phyloP scores from a whole-genome alignment of 164 flowering plant genomes.

The Annona cherimola region DNA sequence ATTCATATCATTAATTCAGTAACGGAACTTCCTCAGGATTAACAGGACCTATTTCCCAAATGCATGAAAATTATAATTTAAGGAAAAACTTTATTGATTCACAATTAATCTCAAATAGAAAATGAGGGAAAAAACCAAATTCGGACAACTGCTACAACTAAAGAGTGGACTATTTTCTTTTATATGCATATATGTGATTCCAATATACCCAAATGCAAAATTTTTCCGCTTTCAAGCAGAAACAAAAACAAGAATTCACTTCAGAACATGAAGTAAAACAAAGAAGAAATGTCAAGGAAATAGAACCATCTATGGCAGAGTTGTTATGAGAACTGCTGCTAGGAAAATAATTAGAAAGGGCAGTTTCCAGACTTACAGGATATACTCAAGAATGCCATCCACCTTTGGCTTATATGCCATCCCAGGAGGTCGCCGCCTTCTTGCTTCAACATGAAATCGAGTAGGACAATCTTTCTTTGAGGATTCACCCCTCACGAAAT shows the following conservation, averaged over 20 bases:
- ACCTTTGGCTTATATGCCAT: constrained; percentile 73
- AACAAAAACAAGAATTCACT: not conserved
- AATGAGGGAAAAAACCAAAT: too few species aligned
- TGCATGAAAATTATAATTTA: not conserved
- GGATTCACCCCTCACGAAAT: constrained; percentile 91
- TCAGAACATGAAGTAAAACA: not conserved
- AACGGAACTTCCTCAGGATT: not conserved
- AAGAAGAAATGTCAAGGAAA: not conserved
- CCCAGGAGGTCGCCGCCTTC: constrained; percentile 56
- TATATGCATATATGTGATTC: too few species aligned
- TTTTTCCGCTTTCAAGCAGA: not conserved
- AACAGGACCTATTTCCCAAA: not conserved
- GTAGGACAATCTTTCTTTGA: constrained; percentile 81
- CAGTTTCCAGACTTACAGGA: constrained; percentile 53
- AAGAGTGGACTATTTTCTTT: too few species aligned
- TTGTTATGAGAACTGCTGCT: not conserved
- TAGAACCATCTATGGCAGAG: not conserved
- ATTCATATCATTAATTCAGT: constrained; percentile 11
- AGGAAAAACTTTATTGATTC: not conserved
- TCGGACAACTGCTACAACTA: too few species aligned
- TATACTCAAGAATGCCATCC: constrained; percentile 92
- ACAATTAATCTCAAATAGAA: too few species aligned
- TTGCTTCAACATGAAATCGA: constrained; percentile 91
- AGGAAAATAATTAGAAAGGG: not conserved
- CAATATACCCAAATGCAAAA: not conserved